Conservation (phyloP, 2,329 filamentous ascomycete species). For the Neodidymelliopsis sp. region DNA sequence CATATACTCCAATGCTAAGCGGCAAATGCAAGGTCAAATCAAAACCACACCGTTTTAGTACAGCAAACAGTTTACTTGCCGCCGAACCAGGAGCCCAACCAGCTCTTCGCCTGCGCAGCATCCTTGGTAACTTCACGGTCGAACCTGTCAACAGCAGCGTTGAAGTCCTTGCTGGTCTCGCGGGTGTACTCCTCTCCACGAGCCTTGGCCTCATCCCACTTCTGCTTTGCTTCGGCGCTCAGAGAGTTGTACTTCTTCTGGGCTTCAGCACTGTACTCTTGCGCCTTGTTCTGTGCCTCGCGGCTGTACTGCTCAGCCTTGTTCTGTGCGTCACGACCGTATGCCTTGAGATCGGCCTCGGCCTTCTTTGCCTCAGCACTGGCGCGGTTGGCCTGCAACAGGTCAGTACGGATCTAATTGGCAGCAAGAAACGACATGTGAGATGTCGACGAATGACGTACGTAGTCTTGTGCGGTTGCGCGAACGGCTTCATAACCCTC, state of each 20-base stretch:
- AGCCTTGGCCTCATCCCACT: slow-evolving; percentile 65
- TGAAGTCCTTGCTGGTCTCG: slow-evolving; percentile 58
- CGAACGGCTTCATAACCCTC: slow-evolving; percentile 52
- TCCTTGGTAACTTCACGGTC: slow-evolving; percentile 83
- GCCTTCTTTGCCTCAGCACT: slow-evolving; percentile 65
- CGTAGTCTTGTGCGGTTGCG: slow-evolving; percentile 55
- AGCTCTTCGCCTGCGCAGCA: slow-evolving; percentile 82
- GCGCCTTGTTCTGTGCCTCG: slow-evolving; percentile 17
- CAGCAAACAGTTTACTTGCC: slow-evolving; percentile 47
- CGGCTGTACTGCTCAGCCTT: slow-evolving; percentile 60
- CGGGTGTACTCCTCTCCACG: slow-evolving; percentile 59
- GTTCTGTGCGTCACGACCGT: slow-evolving; percentile 64
- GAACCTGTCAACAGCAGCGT: slow-evolving; percentile 72
- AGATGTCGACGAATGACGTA: slow-evolving; percentile 22
- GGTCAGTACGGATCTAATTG: slow-evolving; percentile 22
- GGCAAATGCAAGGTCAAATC: slow-evolving; percentile 30
- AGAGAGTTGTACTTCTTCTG: slow-evolving; percentile 61
- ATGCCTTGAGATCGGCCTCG: slow-evolving; percentile 62
- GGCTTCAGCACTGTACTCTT: slow-evolving; percentile 53
- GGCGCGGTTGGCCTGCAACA: slow-evolving; percentile 47
- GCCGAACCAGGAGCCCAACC: slow-evolving; percentile 86
- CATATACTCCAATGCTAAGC: slow-evolving; percentile 34
- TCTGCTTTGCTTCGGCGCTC: slow-evolving; percentile 65
- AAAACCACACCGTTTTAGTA: neutral
- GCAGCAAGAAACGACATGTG: neutral